These are phyloP conservation scores for Pugionium cornutum DNA, from an alignment of 345 rosid species.

Conservation along the genomic window DNA sequence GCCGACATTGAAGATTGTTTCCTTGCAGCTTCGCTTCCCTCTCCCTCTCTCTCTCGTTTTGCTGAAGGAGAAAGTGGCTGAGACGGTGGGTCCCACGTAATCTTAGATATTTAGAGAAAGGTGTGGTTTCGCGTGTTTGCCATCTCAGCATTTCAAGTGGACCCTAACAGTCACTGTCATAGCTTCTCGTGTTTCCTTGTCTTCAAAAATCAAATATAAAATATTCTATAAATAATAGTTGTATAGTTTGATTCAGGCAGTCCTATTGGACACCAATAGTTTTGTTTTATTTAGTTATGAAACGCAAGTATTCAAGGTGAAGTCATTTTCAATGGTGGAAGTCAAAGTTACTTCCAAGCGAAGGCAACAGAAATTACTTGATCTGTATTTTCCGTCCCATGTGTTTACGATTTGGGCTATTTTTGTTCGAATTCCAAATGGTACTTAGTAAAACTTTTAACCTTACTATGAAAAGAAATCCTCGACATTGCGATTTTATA, in stretches of 20 bases:
- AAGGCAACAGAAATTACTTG: conserved; percentile 12
- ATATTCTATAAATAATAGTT: no score
- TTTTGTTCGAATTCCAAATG: background rate
- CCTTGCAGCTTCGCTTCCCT: conserved; percentile 16
- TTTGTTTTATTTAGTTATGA: background rate
- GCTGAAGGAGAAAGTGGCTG: background rate
- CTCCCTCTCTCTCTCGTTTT: background rate
- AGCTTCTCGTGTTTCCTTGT: background rate
- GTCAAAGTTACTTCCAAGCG: conserved; percentile 20
- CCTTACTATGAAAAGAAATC: background rate
- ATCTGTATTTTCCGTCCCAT: conserved; percentile 20
- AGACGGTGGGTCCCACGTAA: conserved; percentile 23
- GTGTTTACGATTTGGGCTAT: background rate
- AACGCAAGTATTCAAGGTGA: background rate
- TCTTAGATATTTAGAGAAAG: conserved; percentile 19
- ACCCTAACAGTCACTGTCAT: background rate
- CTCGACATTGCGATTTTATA: no score
- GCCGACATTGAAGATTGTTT: conserved; percentile 34
- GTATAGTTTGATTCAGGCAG: background rate
- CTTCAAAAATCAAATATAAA: no score
- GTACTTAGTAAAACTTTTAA: background rate
- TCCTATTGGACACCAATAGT: conserved; percentile 18
- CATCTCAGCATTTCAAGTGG: conserved; percentile 35
- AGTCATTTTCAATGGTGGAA: conserved; percentile 13
- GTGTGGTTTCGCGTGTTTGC: conserved; percentile 32